Percentiles rank a stretch among this genome's conserved stretches.
These are phyloP conservation scores for Leccinum rimulosum DNA, from an alignment of 768 basidiomycete species.

Conservation along the genomic window DNA sequence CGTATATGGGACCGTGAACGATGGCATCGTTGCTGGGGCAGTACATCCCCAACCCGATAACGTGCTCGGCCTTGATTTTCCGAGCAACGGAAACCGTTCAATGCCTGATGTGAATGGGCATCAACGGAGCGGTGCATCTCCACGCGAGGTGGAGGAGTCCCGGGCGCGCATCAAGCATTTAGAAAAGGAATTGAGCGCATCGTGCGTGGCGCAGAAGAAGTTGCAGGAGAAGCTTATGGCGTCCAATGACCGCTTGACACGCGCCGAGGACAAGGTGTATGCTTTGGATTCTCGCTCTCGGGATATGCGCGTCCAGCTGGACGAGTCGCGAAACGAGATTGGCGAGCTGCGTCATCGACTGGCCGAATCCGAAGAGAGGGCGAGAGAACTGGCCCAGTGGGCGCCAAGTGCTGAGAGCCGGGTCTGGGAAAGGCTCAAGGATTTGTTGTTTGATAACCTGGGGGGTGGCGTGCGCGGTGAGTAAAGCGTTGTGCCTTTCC, in stretches of 20 bases:
- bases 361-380: slow-evolving; percentile 21
- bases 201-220: slow-evolving; percentile 12
- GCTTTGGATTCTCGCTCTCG: slow-evolving; percentile 24
- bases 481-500: slow-evolving; percentile 11
- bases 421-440: slow-evolving; percentile 30
- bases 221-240: slow-evolving; percentile 20
- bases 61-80: slow-evolving; percentile 28
- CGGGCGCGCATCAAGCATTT: slow-evolving; percentile 18
- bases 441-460: slow-evolving; percentile 29
- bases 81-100: slow-evolving; percentile 4
- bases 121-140: background rate
- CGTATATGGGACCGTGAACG: slow-evolving; percentile 27
- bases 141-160: slow-evolving; percentile 3
- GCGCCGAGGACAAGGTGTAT: slow-evolving; percentile 14
- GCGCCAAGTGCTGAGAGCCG: slow-evolving; percentile 16
- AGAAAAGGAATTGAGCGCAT: slow-evolving; percentile 24
- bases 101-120: background rate
- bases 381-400: slow-evolving; percentile 16
- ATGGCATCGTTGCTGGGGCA: slow-evolving; percentile 18
- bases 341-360: slow-evolving; percentile 24
- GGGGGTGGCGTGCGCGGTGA: slow-evolving; percentile 17
- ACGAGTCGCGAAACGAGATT: slow-evolving; percentile 20
- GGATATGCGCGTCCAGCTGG: slow-evolving; percentile 17
- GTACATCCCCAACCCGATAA: slow-evolving; percentile 16
- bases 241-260: slow-evolving; percentile 14